A percentile compares a stretch with the other conserved stretches of the same genome.
Conservation (phyloP, 306 rosid genomes). For the Astragalus glycyphyllos region DNA sequence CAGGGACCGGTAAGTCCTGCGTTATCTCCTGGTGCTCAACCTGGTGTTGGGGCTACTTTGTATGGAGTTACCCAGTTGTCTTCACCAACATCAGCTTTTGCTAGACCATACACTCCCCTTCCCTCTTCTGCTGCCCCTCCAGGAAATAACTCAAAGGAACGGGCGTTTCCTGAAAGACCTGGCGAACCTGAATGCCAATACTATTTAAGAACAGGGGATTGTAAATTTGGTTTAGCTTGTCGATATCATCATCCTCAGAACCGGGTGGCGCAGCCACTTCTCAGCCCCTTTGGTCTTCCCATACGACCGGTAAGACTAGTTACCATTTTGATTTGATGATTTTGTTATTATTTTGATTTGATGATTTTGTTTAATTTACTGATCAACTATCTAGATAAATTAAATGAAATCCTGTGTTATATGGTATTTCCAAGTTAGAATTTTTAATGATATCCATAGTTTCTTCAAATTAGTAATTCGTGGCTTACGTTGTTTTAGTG, state of each 20-base stretch:
- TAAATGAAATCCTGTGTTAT: too few species aligned
- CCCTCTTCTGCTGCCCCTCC: conserved; percentile 59
- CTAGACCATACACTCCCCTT: conserved; percentile 67
- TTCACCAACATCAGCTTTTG: conserved; percentile 68
- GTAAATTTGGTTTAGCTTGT: conserved; percentile 82
- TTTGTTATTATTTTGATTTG: background rate
- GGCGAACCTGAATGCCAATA: conserved; percentile 87
- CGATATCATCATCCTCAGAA: conserved; percentile 86
- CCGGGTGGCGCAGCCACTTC: conserved; percentile 59
- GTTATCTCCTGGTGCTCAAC: conserved; percentile 84
- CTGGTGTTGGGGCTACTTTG: conserved; percentile 70
- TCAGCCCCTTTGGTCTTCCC: conserved; percentile 81
- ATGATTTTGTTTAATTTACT: background rate
- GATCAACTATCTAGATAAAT: background rate
- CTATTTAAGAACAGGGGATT: conserved; percentile 84
- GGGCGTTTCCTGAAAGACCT: conserved; percentile 81
- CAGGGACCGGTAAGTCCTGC: conserved; percentile 88
- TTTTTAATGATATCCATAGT: too few species aligned
- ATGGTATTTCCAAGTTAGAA: too few species aligned
- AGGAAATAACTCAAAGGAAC: conserved; percentile 61
- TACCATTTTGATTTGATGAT: background rate
- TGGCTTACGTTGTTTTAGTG: conserved; percentile 16
- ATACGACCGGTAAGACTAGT: conserved; percentile 65
- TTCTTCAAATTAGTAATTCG: conserved; percentile 10
- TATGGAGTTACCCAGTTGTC: conserved; percentile 81